These are phyloP conservation scores for Sanghuangporus weigelae DNA, from an alignment of 1,284 basidiomycete species.

Conservation along the genomic window DNA sequence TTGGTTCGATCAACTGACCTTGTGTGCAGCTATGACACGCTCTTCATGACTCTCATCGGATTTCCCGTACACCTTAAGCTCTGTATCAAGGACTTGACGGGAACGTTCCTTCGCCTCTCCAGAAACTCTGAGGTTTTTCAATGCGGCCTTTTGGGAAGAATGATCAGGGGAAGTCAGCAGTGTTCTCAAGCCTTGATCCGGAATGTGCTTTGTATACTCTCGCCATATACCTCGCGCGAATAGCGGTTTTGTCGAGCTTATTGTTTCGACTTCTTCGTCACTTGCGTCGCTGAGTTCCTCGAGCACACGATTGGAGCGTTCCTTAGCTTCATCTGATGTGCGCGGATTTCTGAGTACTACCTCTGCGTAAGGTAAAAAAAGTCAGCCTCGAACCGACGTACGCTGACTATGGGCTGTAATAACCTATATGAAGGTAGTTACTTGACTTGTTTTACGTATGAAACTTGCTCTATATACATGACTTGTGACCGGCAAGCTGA, in stretches of 20 bases:
- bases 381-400: not conserved
- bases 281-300: slow-evolving; percentile 29
- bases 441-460: too few relatives aligned
- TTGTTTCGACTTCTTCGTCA: not conserved
- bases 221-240: not conserved
- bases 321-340: slow-evolving; percentile 47
- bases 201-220: not conserved
- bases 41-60: slow-evolving; percentile 14
- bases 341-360: slow-evolving; percentile 37
- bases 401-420: not conserved
- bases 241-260: not conserved
- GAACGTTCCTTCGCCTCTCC: slow-evolving; percentile 47
- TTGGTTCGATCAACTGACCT: slow-evolving; percentile 7
- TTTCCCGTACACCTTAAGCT: slow-evolving; percentile 25
- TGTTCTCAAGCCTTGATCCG: not conserved
- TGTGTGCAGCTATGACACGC: slow-evolving; percentile 23
- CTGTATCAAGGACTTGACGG: slow-evolving; percentile 34
- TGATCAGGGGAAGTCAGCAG: not conserved
- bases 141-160: slow-evolving; percentile 2
- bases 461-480: too few relatives aligned
- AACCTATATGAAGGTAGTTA: not conserved
- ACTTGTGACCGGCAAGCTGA: too few relatives aligned
- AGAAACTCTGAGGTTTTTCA: slow-evolving; percentile 44
- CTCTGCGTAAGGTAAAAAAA: not conserved
- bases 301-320: slow-evolving; percentile 41